phyloP scores from a whole-genome alignment of 129 eudicot species.

The Chrysanthemum makinoi region DNA sequence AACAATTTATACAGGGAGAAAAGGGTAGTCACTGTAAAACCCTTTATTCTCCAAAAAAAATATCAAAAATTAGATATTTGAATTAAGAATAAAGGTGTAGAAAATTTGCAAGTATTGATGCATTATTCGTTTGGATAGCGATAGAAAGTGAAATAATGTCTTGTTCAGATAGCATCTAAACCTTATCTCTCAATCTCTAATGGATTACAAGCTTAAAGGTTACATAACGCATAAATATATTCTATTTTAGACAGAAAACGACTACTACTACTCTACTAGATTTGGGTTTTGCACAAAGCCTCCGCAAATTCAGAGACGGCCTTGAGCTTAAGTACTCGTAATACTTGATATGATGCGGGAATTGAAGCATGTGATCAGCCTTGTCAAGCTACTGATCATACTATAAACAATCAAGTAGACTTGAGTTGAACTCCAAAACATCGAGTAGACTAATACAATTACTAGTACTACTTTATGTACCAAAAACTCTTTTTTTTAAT shows the following conservation, averaged over 20 bases:
- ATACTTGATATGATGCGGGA: too few species aligned
- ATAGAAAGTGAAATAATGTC: conserved; percentile 2
- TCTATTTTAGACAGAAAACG: background rate
- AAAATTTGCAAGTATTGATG: conserved; percentile 7
- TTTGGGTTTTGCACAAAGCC: too few species aligned
- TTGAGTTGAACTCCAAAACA: too few species aligned
- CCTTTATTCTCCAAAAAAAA: background rate
- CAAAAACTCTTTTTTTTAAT: too few species aligned
- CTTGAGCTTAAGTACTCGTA: too few species aligned
- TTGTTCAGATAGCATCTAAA: background rate
- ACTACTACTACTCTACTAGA: too few species aligned
- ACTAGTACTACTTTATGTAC: too few species aligned
- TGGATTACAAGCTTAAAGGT: background rate
- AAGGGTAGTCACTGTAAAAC: background rate
- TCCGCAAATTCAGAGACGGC: too few species aligned
- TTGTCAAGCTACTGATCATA: too few species aligned
- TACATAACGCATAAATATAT: background rate
- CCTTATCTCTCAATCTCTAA: background rate
- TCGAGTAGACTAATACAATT: too few species aligned
- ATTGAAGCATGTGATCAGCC: too few species aligned
- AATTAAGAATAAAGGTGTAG: conserved; percentile 14
- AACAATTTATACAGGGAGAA: conserved; percentile 23
- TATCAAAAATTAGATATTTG: background rate
- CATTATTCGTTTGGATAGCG: conserved; percentile 22
- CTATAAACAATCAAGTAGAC: too few species aligned